Evolutionary conservation across 2,329 filamentous ascomycete species (phyloP).

Genomic region (Cercospora sp.): DNA sequence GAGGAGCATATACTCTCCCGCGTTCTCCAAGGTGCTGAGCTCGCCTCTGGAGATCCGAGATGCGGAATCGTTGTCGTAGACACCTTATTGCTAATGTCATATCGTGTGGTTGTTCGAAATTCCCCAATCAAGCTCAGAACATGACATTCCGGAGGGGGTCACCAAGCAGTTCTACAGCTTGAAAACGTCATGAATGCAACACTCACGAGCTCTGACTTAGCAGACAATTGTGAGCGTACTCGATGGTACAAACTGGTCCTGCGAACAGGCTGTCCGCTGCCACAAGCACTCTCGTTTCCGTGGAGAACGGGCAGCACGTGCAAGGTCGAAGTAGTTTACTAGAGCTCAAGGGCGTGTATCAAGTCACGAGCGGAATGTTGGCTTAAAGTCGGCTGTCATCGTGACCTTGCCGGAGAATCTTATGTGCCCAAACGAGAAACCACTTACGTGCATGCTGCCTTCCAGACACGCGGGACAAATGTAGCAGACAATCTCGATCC

Average conservation of each 20-base stretch:
- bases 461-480: not conserved
- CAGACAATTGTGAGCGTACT: not conserved
- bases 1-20: not conserved
- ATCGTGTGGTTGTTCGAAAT: not conserved
- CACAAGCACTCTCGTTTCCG: not conserved
- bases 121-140: not conserved
- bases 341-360: not conserved
- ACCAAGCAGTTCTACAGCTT: not conserved
- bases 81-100: not conserved
- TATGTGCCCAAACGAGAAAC: not conserved
- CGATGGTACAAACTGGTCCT: not conserved
- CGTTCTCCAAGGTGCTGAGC: not conserved
- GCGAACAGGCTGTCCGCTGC: not conserved
- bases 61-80: not conserved
- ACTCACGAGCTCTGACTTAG: not conserved
- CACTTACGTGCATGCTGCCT: not conserved
- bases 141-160: not conserved
- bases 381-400: not conserved
- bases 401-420: not conserved
- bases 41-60: not conserved
- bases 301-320: not conserved
- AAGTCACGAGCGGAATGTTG: not conserved
- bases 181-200: not conserved
- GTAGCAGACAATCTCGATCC: not conserved
- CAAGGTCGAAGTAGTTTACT: not conserved